These are phyloP conservation scores for Cladobotryum protrusum DNA, from an alignment of 2,329 filamentous ascomycete genomes.

Conservation along the genomic window DNA sequence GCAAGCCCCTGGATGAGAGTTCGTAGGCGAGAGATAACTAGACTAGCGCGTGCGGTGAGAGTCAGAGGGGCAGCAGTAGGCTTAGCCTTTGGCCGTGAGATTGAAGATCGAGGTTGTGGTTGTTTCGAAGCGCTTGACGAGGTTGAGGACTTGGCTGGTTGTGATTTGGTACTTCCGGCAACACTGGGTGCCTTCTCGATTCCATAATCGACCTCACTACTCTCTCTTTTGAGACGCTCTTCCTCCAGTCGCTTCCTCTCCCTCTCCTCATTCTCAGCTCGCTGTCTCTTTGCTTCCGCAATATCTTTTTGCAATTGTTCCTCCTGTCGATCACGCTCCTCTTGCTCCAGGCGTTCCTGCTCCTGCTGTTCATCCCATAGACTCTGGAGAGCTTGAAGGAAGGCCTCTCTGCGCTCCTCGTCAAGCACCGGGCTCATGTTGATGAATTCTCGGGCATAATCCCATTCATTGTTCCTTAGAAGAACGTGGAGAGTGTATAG, in stretches of 20 bases:
- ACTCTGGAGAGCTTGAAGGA: constrained; percentile 76
- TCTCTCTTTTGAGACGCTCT: constrained; percentile 42
- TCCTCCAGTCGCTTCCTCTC: constrained; percentile 48
- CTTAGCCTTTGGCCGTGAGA: constrained; percentile 23
- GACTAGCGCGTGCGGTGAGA: constrained; percentile 42
- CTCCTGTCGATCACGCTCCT: constrained; percentile 50
- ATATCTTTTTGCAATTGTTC: constrained; percentile 50
- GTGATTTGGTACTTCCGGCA: constrained; percentile 29
- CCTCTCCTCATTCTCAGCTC: constrained; percentile 54
- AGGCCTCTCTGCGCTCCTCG: constrained; percentile 84
- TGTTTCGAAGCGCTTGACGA: constrained; percentile 23
- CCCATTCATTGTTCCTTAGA: constrained; percentile 91
- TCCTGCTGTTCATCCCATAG: constrained; percentile 78
- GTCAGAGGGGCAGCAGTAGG: constrained; percentile 27
- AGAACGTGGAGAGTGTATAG: constrained; percentile 92
- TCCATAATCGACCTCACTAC: constrained; percentile 62
- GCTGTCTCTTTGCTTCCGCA: constrained; percentile 49
- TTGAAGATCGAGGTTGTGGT: constrained; percentile 12
- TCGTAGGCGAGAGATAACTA: constrained; percentile 48
- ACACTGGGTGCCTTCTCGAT: constrained; percentile 50
- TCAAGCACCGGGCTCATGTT: constrained; percentile 79
- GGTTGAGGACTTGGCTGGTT: constrained; percentile 25
- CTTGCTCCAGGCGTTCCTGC: constrained; percentile 59
- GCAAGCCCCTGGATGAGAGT: constrained; percentile 46
- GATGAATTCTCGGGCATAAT: constrained; percentile 90